Conservation (phyloP, 371 early-diverging fungal species). For the Actinomortierella wolfii region DNA sequence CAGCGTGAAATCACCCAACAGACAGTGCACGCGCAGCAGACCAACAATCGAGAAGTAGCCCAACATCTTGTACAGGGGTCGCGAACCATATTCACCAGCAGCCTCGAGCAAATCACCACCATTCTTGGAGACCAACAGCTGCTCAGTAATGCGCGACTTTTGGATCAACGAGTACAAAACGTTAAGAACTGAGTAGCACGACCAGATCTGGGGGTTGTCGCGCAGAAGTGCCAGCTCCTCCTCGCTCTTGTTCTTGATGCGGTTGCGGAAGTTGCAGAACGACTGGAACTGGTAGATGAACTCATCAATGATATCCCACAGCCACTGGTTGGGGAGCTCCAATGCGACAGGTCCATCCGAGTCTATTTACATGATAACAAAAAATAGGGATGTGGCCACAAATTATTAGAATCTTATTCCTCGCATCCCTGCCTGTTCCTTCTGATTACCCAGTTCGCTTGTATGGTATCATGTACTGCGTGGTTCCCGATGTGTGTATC, state of each 20-base stretch:
- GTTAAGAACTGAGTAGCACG: slow-evolving; percentile 92
- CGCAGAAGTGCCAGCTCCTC: slow-evolving; percentile 82
- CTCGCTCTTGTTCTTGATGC: slow-evolving; percentile 78
- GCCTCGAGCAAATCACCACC: slow-evolving; percentile 88
- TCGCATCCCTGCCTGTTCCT: no score
- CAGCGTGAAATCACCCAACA: slow-evolving; percentile 92
- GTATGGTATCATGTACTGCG: no score
- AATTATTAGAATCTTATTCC: slow-evolving; percentile 8
- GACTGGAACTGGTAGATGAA: slow-evolving; percentile 98
- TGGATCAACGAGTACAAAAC: slow-evolving; percentile 92
- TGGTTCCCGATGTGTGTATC: neutral
- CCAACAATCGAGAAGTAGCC: slow-evolving; percentile 97
- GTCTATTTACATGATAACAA: slow-evolving; percentile 49
- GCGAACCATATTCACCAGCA: slow-evolving; percentile 79
- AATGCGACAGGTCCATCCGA: slow-evolving; percentile 81
- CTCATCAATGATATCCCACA: slow-evolving; percentile 98
- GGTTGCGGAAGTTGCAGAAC: slow-evolving; percentile 91
- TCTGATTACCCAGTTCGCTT: no score
- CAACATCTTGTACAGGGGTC: slow-evolving; percentile 90
- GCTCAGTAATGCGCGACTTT: slow-evolving; percentile 93
- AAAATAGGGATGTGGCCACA: slow-evolving; percentile 7
- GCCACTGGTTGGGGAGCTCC: slow-evolving; percentile 97
- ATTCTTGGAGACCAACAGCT: slow-evolving; percentile 84
- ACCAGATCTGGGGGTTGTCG: slow-evolving; percentile 91
- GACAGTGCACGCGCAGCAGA: slow-evolving; percentile 91